These are phyloP conservation scores for Globisporangium apiculatum DNA, from an alignment of 352 stramenopile species.

Conservation along the genomic window DNA sequence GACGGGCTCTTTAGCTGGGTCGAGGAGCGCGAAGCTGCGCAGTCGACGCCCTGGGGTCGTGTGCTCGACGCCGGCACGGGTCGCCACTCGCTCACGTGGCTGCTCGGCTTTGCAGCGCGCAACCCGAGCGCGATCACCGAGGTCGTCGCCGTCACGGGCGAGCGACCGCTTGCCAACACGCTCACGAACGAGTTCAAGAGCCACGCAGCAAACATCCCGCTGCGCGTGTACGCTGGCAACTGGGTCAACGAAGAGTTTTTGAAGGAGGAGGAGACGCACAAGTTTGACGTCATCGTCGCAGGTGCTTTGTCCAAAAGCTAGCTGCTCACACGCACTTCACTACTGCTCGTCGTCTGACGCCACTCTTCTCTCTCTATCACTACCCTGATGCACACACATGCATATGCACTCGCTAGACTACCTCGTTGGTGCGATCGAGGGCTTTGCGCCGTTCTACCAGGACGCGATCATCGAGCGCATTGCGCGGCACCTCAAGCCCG, in stretches of 20 bases:
- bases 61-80: conserved; percentile 90
- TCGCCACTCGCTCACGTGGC: conserved; percentile 85
- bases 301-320: conserved; percentile 14
- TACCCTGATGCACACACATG: too few relatives aligned
- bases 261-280: conserved; percentile 33
- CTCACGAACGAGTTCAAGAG: conserved; percentile 30
- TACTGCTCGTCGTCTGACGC: too few relatives aligned
- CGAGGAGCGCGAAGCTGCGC: conserved; percentile 46
- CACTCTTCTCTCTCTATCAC: too few relatives aligned
- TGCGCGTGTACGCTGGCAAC: conserved; percentile 58
- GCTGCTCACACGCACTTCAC: background rate
- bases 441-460: conserved; percentile 85
- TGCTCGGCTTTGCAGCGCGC: conserved; percentile 34
- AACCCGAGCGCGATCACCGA: conserved; percentile 20
- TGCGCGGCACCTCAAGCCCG: conserved; percentile 59
- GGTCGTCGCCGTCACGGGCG: conserved; percentile 69
- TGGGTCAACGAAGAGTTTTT: conserved; percentile 65
- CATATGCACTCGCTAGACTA: conserved; percentile 53
- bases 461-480: conserved; percentile 60
- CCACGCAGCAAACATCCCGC: conserved; percentile 21
- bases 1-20: conserved; percentile 72
- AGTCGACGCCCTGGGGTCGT: conserved; percentile 30
- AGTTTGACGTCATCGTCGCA: conserved; percentile 78
- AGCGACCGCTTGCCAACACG: conserved; percentile 40
- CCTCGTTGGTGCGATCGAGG: conserved; percentile 89